Conservation (phyloP, 2,329 filamentous ascomycete genomes). For the Verticillium albo-atrum region DNA sequence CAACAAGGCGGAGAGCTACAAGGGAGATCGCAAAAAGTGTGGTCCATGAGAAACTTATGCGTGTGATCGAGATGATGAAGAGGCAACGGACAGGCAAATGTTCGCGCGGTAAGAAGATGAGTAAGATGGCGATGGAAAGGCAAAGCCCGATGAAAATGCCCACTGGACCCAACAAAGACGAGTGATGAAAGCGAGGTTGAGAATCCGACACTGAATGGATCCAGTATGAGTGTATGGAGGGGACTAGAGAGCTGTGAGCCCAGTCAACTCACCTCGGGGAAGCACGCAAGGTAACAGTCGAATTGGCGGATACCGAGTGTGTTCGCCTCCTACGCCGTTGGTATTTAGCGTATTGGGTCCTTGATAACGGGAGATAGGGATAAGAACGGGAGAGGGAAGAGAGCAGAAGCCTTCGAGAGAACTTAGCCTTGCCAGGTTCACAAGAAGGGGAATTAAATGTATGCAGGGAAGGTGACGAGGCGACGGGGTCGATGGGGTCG, state of each 20-base stretch:
- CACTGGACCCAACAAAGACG: background rate
- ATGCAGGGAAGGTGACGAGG: constrained; percentile 4
- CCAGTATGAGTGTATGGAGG: too few species aligned
- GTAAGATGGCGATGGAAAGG: background rate
- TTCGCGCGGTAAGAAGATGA: background rate
- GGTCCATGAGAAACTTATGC: background rate
- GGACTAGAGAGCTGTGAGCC: background rate
- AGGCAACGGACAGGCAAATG: background rate
- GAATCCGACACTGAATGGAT: background rate
- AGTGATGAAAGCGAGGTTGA: background rate
- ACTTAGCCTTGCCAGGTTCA: background rate
- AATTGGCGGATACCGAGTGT: background rate
- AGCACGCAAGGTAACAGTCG: background rate
- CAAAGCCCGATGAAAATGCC: background rate
- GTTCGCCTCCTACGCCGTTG: background rate
- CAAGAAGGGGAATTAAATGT: background rate
- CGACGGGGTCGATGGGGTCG: too few species aligned
- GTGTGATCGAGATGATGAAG: background rate
- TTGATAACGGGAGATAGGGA: background rate
- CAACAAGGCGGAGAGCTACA: background rate
- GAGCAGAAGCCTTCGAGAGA: constrained; percentile 1
- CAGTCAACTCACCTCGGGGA: background rate
- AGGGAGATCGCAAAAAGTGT: background rate
- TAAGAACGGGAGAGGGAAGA: constrained; percentile 1
- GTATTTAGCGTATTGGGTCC: background rate